These are phyloP conservation scores for Termitomyces heimii DNA, from an alignment of 768 basidiomycete genomes.

Conservation along the genomic window DNA sequence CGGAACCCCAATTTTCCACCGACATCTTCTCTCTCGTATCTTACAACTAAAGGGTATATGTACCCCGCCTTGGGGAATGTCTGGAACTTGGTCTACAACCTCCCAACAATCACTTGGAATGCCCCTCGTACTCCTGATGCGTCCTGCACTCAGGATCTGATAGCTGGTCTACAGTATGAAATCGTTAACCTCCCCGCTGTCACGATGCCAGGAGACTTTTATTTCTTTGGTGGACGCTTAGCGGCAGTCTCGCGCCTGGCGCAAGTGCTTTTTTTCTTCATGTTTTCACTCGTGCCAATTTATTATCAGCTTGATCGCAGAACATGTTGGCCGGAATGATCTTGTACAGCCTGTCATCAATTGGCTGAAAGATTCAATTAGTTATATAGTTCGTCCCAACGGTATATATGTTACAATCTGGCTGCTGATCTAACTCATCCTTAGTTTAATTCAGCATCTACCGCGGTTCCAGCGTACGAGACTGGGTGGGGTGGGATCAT, in stretches of 20 bases:
- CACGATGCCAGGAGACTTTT: conserved; percentile 34
- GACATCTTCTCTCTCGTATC: conserved; percentile 21
- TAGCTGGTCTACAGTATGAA: conserved; percentile 38
- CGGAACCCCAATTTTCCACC: conserved; percentile 20
- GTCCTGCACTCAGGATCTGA: conserved; percentile 22
- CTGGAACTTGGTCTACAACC: conserved; percentile 23
- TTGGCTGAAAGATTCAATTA: conserved; percentile 19
- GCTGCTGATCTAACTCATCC: background rate
- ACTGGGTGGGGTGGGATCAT: conserved; percentile 30
- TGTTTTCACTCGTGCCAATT: background rate
- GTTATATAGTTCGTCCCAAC: conserved; percentile 17
- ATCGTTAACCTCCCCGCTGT: conserved; percentile 40
- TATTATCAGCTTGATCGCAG: conserved; percentile 23
- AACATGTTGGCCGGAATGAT: conserved; percentile 24
- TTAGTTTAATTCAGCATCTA: conserved; percentile 15
- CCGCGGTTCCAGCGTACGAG: conserved; percentile 24
- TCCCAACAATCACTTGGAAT: conserved; percentile 27
- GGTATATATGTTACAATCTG: background rate
- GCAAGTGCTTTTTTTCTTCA: conserved; percentile 13
- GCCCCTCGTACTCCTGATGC: conserved; percentile 24
- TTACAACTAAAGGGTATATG: conserved; percentile 28
- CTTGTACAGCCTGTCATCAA: conserved; percentile 20
- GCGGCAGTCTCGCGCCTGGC: conserved; percentile 23
- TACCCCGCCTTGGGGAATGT: conserved; percentile 25
- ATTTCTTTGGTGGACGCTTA: conserved; percentile 24